These are phyloP conservation scores for Myriosclerotinia scirpicola DNA, from an alignment of 2,329 filamentous ascomycete species.

Conservation along the genomic window DNA sequence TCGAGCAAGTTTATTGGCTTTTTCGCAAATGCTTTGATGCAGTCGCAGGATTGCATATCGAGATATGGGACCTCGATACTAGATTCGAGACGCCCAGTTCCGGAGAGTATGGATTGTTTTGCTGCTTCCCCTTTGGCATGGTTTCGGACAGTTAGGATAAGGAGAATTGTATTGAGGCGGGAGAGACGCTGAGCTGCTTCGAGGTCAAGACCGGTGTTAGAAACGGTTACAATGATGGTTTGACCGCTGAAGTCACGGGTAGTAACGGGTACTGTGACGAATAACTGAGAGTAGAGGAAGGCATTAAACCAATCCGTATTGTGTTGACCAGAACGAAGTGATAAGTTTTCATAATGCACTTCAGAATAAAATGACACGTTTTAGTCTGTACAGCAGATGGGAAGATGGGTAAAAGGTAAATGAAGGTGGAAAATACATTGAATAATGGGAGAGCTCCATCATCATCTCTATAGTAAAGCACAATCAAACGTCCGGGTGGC, in stretches of 20 bases:
- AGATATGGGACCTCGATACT: slow-evolving; percentile 32
- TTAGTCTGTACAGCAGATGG: not conserved
- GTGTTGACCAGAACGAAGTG: not conserved
- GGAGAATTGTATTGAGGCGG: slow-evolving; percentile 39
- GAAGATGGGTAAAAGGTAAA: not conserved
- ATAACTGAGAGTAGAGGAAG: slow-evolving; percentile 30
- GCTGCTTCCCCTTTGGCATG: slow-evolving; percentile 42
- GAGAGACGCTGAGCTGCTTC: slow-evolving; percentile 43
- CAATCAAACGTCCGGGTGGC: not conserved
- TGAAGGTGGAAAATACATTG: not conserved
- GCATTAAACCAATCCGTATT: not conserved
- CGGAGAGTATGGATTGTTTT: slow-evolving; percentile 36
- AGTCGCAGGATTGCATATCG: slow-evolving; percentile 28
- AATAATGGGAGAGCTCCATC: not conserved
- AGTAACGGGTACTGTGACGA: slow-evolving; percentile 23
- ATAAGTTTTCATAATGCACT: not conserved
- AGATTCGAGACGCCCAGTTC: slow-evolving; percentile 24
- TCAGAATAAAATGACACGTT: too few species aligned
- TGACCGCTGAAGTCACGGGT: slow-evolving; percentile 23
- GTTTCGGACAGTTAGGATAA: slow-evolving; percentile 47
- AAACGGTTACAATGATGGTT: slow-evolving; percentile 22
- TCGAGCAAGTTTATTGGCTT: slow-evolving; percentile 40
- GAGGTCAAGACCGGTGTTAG: slow-evolving; percentile 29
- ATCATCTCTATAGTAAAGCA: too few species aligned
- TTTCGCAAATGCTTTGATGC: slow-evolving; percentile 27